These are phyloP conservation scores for Phytopythium vexans DNA, from an alignment of 352 stramenopile genomes.

Conservation along the genomic window DNA sequence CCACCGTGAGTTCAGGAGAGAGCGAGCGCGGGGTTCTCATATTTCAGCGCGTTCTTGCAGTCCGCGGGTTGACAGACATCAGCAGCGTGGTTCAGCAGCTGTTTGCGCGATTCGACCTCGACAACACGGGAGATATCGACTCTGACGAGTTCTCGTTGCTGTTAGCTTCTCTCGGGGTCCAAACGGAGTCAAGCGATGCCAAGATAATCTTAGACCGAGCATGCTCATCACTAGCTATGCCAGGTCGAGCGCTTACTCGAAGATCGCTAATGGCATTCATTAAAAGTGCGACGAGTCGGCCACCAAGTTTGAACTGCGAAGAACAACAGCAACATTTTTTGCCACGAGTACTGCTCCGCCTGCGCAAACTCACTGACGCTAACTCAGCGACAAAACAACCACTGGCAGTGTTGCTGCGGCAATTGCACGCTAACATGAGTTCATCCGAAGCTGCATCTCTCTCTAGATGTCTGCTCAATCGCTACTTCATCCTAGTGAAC, in stretches of 20 bases:
- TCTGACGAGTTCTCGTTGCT: conserved; percentile 45
- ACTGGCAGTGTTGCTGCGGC: too few species aligned
- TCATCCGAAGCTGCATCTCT: neutral
- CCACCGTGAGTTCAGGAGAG: neutral
- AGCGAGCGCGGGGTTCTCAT: conserved; percentile 25
- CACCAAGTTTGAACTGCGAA: too few species aligned
- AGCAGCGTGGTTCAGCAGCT: conserved; percentile 24
- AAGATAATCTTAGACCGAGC: conserved; percentile 49
- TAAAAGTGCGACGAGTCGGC: neutral
- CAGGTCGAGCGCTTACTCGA: conserved; percentile 7
- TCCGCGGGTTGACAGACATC: conserved; percentile 15
- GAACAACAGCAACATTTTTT: neutral
- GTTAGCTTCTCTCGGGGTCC: conserved; percentile 39
- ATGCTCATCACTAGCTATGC: conserved; percentile 7
- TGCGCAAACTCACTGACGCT: too few species aligned
- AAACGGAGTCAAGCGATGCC: conserved; percentile 28
- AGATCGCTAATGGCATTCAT: conserved; percentile 18
- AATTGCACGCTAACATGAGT: neutral
- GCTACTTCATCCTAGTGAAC: neutral
- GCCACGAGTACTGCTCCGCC: neutral
- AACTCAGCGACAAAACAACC: too few species aligned
- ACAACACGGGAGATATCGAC: conserved; percentile 58
- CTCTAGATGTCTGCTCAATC: neutral
- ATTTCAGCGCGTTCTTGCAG: conserved; percentile 41
- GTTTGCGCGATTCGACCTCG: conserved; percentile 50